These are phyloP conservation scores for Scheffersomyces illinoinensis DNA, from an alignment of 1,139 yeast genomes.

Conservation along the genomic window DNA sequence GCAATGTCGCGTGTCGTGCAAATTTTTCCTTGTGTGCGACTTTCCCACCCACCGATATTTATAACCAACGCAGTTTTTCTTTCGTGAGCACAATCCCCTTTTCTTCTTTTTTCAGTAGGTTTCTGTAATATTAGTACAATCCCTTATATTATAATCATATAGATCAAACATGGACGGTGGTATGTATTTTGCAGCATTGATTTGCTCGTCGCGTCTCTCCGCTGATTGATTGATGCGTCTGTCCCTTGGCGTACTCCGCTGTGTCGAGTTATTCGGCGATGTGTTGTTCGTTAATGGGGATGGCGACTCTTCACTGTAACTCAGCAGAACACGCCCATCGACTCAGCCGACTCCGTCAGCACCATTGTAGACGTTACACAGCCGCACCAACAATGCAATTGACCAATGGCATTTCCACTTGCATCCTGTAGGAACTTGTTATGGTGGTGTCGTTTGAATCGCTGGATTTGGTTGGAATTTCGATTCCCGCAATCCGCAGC, in stretches of 20 bases:
- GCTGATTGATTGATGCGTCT: background rate
- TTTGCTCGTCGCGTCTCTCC: constrained; percentile 1
- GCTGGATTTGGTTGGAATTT: background rate
- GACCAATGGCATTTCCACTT: background rate
- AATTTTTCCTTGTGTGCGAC: constrained; percentile 4
- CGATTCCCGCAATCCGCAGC: background rate
- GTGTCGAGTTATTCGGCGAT: background rate
- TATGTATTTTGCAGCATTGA: constrained; percentile 29
- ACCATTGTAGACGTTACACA: background rate
- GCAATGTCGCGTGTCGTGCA: background rate
- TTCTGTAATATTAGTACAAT: constrained; percentile 14
- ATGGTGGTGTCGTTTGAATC: background rate
- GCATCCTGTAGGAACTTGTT: background rate
- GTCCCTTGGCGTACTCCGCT: background rate
- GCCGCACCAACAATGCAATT: background rate
- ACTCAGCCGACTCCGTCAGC: background rate
- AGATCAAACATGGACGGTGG: constrained; percentile 46
- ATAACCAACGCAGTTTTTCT: constrained; percentile 10
- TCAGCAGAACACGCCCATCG: background rate
- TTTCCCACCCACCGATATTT: constrained; percentile 11
- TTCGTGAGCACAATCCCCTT: constrained; percentile 10
- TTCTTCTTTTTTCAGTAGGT: constrained; percentile 13
- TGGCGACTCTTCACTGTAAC: background rate
- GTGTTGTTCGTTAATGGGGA: background rate
- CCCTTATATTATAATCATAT: constrained; percentile 15